These are phyloP conservation scores for Fusarium miscanthi DNA, from an alignment of 2,329 filamentous ascomycete genomes.

Conservation along the genomic window DNA sequence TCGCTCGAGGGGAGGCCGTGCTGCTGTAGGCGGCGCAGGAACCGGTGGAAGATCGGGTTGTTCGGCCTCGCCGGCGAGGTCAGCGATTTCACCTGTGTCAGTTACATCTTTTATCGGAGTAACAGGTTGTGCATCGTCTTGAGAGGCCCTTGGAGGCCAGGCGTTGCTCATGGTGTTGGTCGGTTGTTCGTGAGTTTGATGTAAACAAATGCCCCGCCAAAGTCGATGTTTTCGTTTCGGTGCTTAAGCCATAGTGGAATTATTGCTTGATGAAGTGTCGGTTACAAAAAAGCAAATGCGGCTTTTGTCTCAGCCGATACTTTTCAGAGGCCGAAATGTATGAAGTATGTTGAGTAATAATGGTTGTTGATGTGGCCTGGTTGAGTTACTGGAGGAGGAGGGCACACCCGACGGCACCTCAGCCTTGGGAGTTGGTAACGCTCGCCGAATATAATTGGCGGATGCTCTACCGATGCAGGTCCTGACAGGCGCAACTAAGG, in stretches of 20 bases:
- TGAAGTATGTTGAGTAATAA: slow-evolving; percentile 9
- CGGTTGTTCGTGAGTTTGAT: slow-evolving; percentile 30
- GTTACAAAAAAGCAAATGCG: background rate
- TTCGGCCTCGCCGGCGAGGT: slow-evolving; percentile 50
- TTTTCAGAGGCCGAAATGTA: slow-evolving; percentile 10
- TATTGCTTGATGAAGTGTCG: slow-evolving; percentile 5
- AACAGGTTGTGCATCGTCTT: slow-evolving; percentile 46
- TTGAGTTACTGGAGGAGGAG: slow-evolving; percentile 1
- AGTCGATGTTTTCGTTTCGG: slow-evolving; percentile 24
- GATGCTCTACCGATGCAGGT: background rate
- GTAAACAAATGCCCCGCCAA: slow-evolving; percentile 42
- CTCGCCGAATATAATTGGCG: slow-evolving; percentile 40
- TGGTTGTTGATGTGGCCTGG: slow-evolving; percentile 28
- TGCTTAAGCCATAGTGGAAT: slow-evolving; percentile 30
- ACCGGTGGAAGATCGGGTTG: slow-evolving; percentile 52
- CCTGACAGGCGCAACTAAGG: slow-evolving; percentile 5
- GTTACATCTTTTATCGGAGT: slow-evolving; percentile 52
- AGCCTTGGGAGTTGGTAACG: slow-evolving; percentile 33
- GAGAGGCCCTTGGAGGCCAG: slow-evolving; percentile 54
- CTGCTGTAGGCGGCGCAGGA: slow-evolving; percentile 41
- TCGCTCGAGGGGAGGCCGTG: slow-evolving; percentile 45
- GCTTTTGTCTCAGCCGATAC: background rate
- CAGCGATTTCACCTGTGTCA: slow-evolving; percentile 54
- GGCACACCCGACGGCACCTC: background rate
- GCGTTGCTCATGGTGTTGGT: slow-evolving; percentile 57